Conservation (phyloP, 805 yeast species). For the Zygotorulaspora chibaensis region DNA sequence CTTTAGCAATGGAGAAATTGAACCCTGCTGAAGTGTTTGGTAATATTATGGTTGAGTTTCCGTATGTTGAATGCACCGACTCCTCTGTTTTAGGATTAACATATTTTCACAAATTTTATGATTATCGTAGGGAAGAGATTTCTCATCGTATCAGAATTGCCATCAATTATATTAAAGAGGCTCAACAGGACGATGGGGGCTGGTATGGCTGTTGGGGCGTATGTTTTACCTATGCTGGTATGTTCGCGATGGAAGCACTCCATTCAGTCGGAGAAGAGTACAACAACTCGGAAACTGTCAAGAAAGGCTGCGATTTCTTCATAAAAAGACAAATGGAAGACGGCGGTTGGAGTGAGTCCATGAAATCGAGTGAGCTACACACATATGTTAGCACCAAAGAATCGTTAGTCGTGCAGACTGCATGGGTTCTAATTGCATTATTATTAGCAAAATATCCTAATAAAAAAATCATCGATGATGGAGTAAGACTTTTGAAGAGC, state of each 20-base stretch:
- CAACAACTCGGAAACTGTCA: slow-evolving; percentile 55
- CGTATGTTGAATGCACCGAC: slow-evolving; percentile 97
- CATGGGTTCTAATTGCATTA: slow-evolving; percentile 87
- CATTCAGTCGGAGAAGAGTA: slow-evolving; percentile 63
- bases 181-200: slow-evolving; percentile 78
- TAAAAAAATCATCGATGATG: slow-evolving; percentile 54
- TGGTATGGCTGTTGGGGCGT: slow-evolving; percentile 99
- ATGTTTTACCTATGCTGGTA: slow-evolving; percentile 90
- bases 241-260: slow-evolving; percentile 96
- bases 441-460: slow-evolving; percentile 79
- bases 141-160: slow-evolving; percentile 69
- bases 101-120: slow-evolving; percentile 62
- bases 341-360: slow-evolving; percentile 98
- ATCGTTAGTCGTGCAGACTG: slow-evolving; percentile 80
- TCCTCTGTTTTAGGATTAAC: slow-evolving; percentile 86
- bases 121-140: slow-evolving; percentile 65
- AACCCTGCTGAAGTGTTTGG: slow-evolving; percentile 99
- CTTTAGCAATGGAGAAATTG: slow-evolving; percentile 66
- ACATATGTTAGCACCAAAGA: slow-evolving; percentile 61
- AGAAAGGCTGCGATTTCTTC: slow-evolving; percentile 80
- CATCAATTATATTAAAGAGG: slow-evolving; percentile 58
- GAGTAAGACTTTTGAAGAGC: slow-evolving; percentile 55
- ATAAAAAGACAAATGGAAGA: slow-evolving; percentile 70
- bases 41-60: slow-evolving; percentile 97
- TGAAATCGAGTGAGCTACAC: slow-evolving; percentile 82